Evolutionary conservation across 495 filamentous ascomycete species (phyloP).

Genomic region (Aspergillus steynii): DNA sequence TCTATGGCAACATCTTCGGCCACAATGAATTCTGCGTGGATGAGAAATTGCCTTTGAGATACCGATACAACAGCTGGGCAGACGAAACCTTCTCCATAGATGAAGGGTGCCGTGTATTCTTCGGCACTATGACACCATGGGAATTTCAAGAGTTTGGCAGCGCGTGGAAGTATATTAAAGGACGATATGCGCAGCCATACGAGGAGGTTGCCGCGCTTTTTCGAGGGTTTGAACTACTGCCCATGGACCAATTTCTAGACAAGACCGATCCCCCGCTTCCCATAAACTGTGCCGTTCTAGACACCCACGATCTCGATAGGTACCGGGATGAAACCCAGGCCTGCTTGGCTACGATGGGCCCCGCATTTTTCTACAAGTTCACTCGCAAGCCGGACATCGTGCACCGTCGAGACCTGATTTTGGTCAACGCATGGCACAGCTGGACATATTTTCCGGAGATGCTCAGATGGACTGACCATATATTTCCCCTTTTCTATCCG

Average conservation of each 20-base stretch:
- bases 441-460: background rate
- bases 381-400: background rate
- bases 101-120: conserved; percentile 6
- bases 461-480: too few relatives aligned
- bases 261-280: background rate
- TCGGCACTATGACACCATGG: conserved; percentile 17
- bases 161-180: conserved; percentile 7
- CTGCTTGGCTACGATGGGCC: conserved; percentile 5
- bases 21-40: background rate
- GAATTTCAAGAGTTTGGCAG: conserved; percentile 16
- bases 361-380: conserved; percentile 8
- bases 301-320: conserved; percentile 1
- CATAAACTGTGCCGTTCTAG: background rate
- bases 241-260: background rate
- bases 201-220: conserved; percentile 2
- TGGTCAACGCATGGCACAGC: background rate
- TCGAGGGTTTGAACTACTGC: background rate
- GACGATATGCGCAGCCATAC: background rate
- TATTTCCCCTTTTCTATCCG: too few relatives aligned
- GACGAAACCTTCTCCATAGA: background rate
- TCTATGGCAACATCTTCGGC: conserved; percentile 12
- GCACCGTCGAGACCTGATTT: conserved; percentile 10
- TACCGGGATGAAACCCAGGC: background rate
- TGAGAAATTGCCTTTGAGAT: background rate
- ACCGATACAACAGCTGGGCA: background rate